Conservation (phyloP, 345 rosid species). For the Microthlaspi erraticum region DNA sequence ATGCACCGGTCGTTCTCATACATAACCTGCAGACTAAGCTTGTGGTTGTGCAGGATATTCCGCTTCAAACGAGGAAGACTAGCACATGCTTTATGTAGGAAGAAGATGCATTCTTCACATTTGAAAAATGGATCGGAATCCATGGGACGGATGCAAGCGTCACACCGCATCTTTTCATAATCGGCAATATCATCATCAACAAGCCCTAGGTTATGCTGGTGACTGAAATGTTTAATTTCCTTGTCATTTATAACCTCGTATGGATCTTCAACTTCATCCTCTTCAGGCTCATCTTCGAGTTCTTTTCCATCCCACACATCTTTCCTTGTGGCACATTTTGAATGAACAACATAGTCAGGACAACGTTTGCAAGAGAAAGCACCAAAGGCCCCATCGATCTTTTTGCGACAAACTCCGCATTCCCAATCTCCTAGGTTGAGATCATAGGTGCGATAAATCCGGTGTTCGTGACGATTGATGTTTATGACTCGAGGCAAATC, state of each 20-base stretch:
- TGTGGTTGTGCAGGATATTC: conserved; percentile 1
- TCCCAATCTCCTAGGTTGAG: background rate
- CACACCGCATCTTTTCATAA: background rate
- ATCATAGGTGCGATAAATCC: background rate
- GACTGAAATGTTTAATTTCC: background rate
- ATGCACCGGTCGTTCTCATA: too few species aligned
- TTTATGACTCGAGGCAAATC: background rate
- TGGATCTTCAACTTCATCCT: background rate
- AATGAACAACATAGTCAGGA: background rate
- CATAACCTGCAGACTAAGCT: background rate
- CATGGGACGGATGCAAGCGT: conserved; percentile 3
- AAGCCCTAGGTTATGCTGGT: background rate
- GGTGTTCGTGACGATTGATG: conserved; percentile 12
- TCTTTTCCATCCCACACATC: background rate
- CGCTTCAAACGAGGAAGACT: background rate
- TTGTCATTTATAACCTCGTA: background rate
- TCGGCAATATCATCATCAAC: background rate
- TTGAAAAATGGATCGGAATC: background rate
- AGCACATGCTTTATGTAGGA: conserved; percentile 13
- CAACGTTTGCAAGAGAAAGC: background rate
- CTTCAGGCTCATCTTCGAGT: background rate
- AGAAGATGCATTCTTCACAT: background rate
- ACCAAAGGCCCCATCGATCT: background rate
- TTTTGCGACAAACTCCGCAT: background rate
- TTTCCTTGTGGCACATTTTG: background rate